Evolutionary conservation across 2,329 filamentous ascomycete species (phyloP).

Genomic region (Diaporthe humulicola): DNA sequence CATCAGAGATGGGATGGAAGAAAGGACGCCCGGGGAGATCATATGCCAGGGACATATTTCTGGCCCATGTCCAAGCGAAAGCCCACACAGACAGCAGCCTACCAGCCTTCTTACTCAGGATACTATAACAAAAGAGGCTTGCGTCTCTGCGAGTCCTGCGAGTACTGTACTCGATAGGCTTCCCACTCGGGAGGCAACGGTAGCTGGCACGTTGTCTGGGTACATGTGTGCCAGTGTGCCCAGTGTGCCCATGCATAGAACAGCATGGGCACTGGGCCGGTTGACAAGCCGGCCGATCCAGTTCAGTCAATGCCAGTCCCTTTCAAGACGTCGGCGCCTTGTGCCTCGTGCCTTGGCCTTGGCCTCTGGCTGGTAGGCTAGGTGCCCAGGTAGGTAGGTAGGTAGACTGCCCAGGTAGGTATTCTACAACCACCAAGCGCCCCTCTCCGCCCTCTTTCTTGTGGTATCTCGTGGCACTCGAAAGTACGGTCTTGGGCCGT

Average conservation of each 20-base stretch:
- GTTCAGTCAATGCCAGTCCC: background rate
- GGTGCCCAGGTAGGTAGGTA: no score
- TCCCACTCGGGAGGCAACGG: background rate
- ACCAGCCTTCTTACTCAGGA: no score
- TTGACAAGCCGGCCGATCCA: background rate
- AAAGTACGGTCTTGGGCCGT: background rate
- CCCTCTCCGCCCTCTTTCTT: background rate
- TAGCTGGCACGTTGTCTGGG: background rate
- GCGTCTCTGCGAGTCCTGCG: no score
- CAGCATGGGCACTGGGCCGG: background rate
- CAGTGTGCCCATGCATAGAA: background rate
- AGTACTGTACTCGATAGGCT: background rate
- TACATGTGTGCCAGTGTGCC: background rate
- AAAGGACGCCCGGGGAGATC: background rate
- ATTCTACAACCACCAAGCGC: background rate
- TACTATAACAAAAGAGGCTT: background rate
- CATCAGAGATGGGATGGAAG: background rate
- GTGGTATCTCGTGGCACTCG: background rate
- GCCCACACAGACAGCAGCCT: background rate
- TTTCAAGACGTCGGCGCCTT: background rate
- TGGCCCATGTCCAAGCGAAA: background rate
- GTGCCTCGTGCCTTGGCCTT: background rate
- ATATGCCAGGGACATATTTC: background rate
- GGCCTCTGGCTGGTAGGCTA: constrained; percentile 1
- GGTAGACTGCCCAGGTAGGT: background rate